Evolutionary conservation across 768 basidiomycete genomes (phyloP).

Genomic region (Auriscalpium vulgare): DNA sequence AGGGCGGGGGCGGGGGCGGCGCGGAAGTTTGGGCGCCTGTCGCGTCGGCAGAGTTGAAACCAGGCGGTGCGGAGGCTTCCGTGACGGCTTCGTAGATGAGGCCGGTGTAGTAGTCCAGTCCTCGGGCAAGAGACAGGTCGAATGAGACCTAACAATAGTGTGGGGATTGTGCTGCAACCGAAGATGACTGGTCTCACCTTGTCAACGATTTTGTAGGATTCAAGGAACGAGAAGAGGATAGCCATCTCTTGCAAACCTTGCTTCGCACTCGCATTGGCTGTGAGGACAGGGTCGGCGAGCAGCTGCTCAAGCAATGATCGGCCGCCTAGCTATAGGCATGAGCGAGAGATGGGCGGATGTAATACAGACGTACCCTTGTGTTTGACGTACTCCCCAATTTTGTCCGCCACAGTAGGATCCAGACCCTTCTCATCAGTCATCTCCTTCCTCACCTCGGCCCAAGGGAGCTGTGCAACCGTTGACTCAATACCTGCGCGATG

Average conservation of each 20-base stretch:
- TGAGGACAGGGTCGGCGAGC: constrained; percentile 52
- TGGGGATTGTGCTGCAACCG: not conserved
- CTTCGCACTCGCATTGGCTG: constrained; percentile 65
- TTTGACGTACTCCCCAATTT: constrained; percentile 95
- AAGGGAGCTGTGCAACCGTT: constrained; percentile 50
- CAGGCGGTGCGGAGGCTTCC: constrained; percentile 89
- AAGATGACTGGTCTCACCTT: constrained; percentile 42
- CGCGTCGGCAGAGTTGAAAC: constrained; percentile 51
- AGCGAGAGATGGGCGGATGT: not conserved
- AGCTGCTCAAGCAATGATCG: constrained; percentile 68
- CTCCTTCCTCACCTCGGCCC: constrained; percentile 89
- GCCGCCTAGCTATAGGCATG: constrained; percentile 44
- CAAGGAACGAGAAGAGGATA: constrained; percentile 73
- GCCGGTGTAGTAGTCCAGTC: constrained; percentile 97
- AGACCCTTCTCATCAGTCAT: constrained; percentile 97
- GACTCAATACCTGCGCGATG: not conserved
- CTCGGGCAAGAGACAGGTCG: constrained; percentile 94
- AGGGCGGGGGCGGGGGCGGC: constrained; percentile 24
- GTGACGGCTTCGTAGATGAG: constrained; percentile 96
- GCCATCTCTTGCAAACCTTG: constrained; percentile 84
- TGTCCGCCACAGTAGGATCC: constrained; percentile 72
- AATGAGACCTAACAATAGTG: constrained; percentile 68
- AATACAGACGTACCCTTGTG: constrained; percentile 59
- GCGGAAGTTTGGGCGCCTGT: constrained; percentile 18
- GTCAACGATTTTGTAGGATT: constrained; percentile 70